phyloP scores from a whole-genome alignment of 2,329 filamentous ascomycete species.

The Aspergillus sojae region DNA sequence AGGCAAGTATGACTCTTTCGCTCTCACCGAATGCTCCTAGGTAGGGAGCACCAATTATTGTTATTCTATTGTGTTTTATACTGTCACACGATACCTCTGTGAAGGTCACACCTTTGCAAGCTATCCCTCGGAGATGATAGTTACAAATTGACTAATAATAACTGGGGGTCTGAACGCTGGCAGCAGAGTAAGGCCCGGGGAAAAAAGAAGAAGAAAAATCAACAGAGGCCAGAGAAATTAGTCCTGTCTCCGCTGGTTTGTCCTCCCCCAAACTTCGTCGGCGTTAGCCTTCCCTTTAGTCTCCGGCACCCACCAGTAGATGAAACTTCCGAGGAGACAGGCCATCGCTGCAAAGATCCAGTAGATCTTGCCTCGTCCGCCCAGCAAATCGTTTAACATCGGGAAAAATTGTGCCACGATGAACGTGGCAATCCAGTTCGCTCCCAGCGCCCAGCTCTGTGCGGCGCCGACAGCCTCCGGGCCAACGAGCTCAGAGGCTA shows the following conservation, averaged over 20 bases:
- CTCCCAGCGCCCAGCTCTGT: constrained; percentile 83
- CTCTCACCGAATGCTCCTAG: background rate
- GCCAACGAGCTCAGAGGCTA: constrained; percentile 86
- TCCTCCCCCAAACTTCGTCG: constrained; percentile 87
- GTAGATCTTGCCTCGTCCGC: constrained; percentile 80
- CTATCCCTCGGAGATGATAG: background rate
- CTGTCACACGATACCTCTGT: background rate
- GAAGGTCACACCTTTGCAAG: background rate
- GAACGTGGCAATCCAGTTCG: constrained; percentile 90
- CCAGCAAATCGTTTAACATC: constrained; percentile 75
- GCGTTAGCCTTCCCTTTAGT: constrained; percentile 81
- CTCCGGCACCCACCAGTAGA: constrained; percentile 77
- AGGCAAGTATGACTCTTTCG: background rate
- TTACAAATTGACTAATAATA: background rate
- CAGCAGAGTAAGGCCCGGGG: background rate
- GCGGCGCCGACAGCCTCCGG: constrained; percentile 89
- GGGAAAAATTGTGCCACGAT: constrained; percentile 95
- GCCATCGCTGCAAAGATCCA: constrained; percentile 86
- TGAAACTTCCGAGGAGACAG: constrained; percentile 68
- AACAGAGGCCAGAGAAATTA: constrained; percentile 22
- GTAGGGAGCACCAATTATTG: background rate
- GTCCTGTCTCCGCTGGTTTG: constrained; percentile 35
- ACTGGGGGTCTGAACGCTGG: background rate
- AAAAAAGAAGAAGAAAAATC: background rate
- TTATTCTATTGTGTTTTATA: background rate